Conservation (phyloP, 495 filamentous ascomycete species). For the Lineolata rhizophorae region DNA sequence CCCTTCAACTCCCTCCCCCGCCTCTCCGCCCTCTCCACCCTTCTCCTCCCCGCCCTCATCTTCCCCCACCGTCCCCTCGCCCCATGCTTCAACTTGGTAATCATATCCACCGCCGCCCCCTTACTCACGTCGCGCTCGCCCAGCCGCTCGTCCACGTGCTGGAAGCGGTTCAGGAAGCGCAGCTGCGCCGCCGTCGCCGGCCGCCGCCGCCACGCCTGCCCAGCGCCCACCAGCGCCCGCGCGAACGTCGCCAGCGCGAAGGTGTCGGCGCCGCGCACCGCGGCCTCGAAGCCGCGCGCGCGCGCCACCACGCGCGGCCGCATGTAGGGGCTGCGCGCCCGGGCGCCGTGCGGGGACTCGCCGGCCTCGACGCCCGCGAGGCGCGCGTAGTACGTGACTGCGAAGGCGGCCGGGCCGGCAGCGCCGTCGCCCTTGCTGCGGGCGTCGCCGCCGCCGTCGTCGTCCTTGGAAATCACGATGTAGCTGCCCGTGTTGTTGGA, state of each 20-base stretch:
- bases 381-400: constrained; percentile 9
- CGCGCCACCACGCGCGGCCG: constrained; percentile 41
- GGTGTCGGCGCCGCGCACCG: constrained; percentile 64
- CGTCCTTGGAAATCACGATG: constrained; percentile 35
- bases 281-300: constrained; percentile 38
- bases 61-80: constrained; percentile 44
- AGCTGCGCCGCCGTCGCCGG: constrained; percentile 51
- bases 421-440: background rate
- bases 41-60: constrained; percentile 26
- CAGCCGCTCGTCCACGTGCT: constrained; percentile 31
- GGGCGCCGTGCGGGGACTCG: constrained; percentile 7
- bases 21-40: constrained; percentile 19
- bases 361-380: constrained; percentile 1
- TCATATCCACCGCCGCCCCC: constrained; percentile 75
- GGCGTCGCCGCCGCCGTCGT: no score
- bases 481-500: constrained; percentile 29
- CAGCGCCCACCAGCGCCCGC: constrained; percentile 29
- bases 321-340: constrained; percentile 31
- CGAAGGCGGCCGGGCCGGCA: constrained; percentile 1
- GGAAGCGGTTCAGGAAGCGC: constrained; percentile 44
- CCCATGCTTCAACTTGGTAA: constrained; percentile 74
- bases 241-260: constrained; percentile 46
- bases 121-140: constrained; percentile 38
- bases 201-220: constrained; percentile 40
- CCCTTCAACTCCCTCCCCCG: constrained; percentile 21